Evolutionary conservation across 331 rosid genomes (phyloP), one percentile per base, ranked within the genome.

Genomic region (Malus hybrid): DNA sequence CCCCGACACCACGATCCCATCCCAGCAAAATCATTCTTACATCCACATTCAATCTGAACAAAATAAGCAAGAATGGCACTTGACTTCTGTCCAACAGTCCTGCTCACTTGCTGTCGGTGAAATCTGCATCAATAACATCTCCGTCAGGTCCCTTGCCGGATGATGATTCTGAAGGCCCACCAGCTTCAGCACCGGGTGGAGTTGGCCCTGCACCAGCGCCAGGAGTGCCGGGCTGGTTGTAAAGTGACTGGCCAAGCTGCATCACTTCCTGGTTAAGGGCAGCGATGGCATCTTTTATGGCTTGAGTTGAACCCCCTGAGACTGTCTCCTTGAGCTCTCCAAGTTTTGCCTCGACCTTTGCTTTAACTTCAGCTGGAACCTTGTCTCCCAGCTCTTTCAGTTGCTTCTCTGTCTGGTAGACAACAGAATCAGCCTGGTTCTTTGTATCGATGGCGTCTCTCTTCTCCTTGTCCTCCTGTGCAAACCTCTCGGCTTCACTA

Each of bases 171-270:
- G 84, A 76, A 22, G 81, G 61, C 10, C 81, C 80, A 9, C 81
- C 80, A 6, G 77, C 55, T 57, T 81, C 81, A 31, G 46, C 74
- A 31, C 84, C 84, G 0, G 77, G 80, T 3, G 80, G 33, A 15
- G 75, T 54, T 71, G 80, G 80, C 56, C 77, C 84, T 39, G 74
- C 77, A 29, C 73, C 79, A 0, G 59, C 65, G 6, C 73, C 73
- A 1, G 76, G 44, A 20, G 70, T 15, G 22, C 82, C 73, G 3
- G 84, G 78, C 77, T 81, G 84, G 52, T 81, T 76, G 75, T 81
- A 81, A n/a, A 76, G 78, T 12, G 84, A 81, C 59, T 81, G 84
- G 24, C 81, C 84, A n/a, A 81, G 68, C 78, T 81, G 84, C 84
- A 81, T 81, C 10, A 81, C 84, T 71, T 81, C 84, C 74, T 81